Evolutionary conservation across 345 rosid species (phyloP).

Genomic region (Dipteronia sinensis): DNA sequence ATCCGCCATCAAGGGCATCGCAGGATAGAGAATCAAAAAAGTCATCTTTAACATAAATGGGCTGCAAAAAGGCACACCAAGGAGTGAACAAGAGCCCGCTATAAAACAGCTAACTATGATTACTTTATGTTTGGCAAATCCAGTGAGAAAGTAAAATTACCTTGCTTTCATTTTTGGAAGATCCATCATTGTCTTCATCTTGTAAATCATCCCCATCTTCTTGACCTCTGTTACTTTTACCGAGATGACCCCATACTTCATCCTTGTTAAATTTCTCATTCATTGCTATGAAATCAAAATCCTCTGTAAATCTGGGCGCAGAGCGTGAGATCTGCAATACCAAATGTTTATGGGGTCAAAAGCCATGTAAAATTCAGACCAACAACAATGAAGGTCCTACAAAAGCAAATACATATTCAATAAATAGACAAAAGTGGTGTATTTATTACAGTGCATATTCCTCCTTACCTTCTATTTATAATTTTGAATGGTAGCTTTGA

Average conservation of each 20-base stretch:
- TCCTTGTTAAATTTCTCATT: slow-evolving; percentile 65
- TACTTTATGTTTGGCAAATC: not conserved
- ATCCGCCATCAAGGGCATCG: slow-evolving; percentile 36
- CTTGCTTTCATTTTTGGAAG: slow-evolving; percentile 30
- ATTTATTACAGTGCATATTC: not conserved
- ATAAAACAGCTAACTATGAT: not conserved
- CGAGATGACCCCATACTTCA: slow-evolving; percentile 65
- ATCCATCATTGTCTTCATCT: slow-evolving; percentile 38
- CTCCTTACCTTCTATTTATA: not conserved
- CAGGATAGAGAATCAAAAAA: slow-evolving; percentile 59
- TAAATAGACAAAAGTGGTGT: not conserved
- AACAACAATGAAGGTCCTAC: not conserved
- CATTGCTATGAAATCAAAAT: slow-evolving; percentile 58
- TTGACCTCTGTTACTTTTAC: slow-evolving; percentile 37
- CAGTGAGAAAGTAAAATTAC: slow-evolving; percentile 14
- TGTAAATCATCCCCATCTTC: slow-evolving; percentile 34
- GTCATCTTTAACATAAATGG: slow-evolving; percentile 56
- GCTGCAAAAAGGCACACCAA: slow-evolving; percentile 32
- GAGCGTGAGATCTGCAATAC: slow-evolving; percentile 42
- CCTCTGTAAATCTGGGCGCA: slow-evolving; percentile 48
- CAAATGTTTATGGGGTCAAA: slow-evolving; percentile 1
- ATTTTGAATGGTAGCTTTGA: not conserved
- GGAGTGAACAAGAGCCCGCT: not conserved
- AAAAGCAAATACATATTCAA: not conserved
- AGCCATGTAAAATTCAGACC: not conserved